Conservation (phyloP, 306 rosid species). For the Acacia confusa region DNA sequence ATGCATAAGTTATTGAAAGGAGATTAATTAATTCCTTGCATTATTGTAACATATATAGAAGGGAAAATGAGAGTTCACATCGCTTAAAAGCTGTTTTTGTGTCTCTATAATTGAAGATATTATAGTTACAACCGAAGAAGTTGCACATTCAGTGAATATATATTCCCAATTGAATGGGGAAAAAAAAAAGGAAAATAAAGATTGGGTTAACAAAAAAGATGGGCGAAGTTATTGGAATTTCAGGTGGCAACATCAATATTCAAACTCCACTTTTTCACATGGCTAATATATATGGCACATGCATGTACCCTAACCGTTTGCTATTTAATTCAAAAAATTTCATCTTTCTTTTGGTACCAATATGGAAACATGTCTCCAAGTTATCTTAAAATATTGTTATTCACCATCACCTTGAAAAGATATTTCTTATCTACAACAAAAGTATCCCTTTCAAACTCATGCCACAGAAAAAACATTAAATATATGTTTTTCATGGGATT, state of each 20-base stretch:
- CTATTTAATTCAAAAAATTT: not conserved
- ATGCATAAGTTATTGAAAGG: not conserved
- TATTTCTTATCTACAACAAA: not conserved
- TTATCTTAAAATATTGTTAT: not conserved
- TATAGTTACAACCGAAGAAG: not conserved
- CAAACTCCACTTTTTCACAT: slow-evolving; percentile 20
- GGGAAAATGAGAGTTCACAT: not conserved
- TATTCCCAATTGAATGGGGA: not conserved
- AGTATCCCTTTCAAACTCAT: not conserved
- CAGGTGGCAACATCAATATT: slow-evolving; percentile 31
- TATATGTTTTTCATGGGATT: not conserved
- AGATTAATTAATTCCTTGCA: not conserved
- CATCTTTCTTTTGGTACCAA: slow-evolving; percentile 21
- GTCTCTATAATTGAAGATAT: not conserved
- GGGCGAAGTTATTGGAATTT: not conserved
- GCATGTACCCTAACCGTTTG: slow-evolving; percentile 15
- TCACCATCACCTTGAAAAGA: slow-evolving; percentile 21
- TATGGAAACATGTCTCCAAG: slow-evolving; percentile 21
- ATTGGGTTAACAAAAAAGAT: not conserved
- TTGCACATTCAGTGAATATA: slow-evolving; percentile 25
- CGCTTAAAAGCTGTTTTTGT: not conserved
- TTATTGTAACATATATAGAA: not conserved
- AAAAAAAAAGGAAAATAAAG: not conserved
- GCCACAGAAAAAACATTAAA: not conserved
- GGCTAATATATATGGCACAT: slow-evolving; percentile 23